Base-by-base conservation (phyloP, 1,284 basidiomycete genomes). In the Ceratorhiza oryzae-sativae region DNA sequence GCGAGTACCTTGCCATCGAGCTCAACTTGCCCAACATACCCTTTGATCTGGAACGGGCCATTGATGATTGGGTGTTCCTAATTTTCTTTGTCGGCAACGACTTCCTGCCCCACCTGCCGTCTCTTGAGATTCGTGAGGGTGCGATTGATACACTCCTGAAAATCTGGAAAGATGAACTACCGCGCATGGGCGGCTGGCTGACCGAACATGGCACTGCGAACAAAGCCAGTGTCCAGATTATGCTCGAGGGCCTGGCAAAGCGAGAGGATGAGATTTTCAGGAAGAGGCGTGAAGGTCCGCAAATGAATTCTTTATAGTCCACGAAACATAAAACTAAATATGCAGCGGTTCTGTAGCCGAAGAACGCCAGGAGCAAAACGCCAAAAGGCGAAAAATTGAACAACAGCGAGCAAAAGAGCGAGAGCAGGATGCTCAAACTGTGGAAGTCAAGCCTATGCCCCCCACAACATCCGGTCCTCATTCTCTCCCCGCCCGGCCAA, bases 1-100 rank as follows among this genome's bases (percentile, higher is more conserved):
- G 97, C 82, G 97, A 99, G 83, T 99, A 99, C 83, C 90, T 99
- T 77, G 92, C 96, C 81, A 89, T 95, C 79, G 97, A 99, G 80
- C 90, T 99, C 77, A 89, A 94, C 81, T 85, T 97, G 27, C 85
- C 92, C 12, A 83, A 87, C 72, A 81, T 86, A 15, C 84, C 90
- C 0, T 99, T 97, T 85, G 90, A 95, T 78, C 85, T 97, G 79
- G 97, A 99, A 82, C 90, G 93, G 80, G 96, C 97, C 42, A 94
- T 99, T 81, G 97, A 99, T 86, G 97, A 99, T 81, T 99, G 97
- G 97, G 94, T 99, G 77, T 90, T 99, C 79, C 86, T 99, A 78
- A 98, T 98, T 78, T 98, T 99, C 88, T 98, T 99, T 81, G 97
- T 99, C 79, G 97, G 97, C 77, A 99, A 99, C 84, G 97, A 99